Evolutionary conservation across 306 rosid genomes (phyloP), one percentile per base, ranked within the genome.

Genomic region (Gynostemma pentaphyllum): DNA sequence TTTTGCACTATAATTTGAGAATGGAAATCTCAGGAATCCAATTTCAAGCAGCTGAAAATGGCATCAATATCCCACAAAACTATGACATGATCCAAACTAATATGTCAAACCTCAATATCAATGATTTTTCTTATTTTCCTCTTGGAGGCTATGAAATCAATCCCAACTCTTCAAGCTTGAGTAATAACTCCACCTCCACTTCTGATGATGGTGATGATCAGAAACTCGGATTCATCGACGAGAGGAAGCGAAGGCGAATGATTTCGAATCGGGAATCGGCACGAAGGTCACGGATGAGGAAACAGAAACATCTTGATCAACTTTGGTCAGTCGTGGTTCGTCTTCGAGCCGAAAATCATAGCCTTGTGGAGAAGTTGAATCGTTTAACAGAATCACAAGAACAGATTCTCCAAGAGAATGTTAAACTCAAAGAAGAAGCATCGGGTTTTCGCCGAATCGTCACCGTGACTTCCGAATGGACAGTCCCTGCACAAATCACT

Each of bases 231-330:
- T 5, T 23, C 1, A 22, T 60, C 13, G 65, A 60, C 5, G 65
- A 60, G 32, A 60, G 48, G 65, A 60, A 39, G 48, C 32, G 2
- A 12, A 60, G 65, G 65, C 37, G 65, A 60, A 60, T 37, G 65
- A 23, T 60, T 18, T 60, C 65, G 13, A 60, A 60, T 39, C 22
- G 65, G 29, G 65, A 60, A 39, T 60, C 65, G 14, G 65, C 65
- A 5, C 45, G 65, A 2, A 37, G 65, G 65, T 60, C 65, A 0
- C 65, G 65, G 34, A 39, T 60, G 65, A 60, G 65, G 48, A 60
- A 60, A 36, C 65, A 39, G 65, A 60, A 60, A 21, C 65, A 60
- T 60, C 65, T 60, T 39, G 65, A 60, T 39, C 47, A 60, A 39
- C 65, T 60, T 37, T 60, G 65, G 65, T 60, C 65, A 2, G 4